Percentiles rank a stretch among this genome's conserved stretches.
Evolutionary conservation across 306 rosid species (phyloP).

Genomic region (Cucumis melo): DNA sequence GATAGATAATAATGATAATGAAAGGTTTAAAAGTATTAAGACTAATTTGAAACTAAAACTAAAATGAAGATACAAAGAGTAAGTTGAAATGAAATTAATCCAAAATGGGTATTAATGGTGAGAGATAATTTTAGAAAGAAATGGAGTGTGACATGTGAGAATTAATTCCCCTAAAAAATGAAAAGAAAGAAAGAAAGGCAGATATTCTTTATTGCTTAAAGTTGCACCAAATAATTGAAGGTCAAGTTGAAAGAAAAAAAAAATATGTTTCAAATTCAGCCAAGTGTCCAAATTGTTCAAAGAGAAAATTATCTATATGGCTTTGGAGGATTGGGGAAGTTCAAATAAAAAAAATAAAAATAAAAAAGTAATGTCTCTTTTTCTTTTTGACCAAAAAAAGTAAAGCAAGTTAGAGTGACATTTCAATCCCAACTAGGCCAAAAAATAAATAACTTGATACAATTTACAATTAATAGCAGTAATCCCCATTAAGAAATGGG

Average conservation of each 20-base stretch:
- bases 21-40: background rate
- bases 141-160: conserved; percentile 1
- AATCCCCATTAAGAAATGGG: background rate
- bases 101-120: background rate
- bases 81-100: background rate
- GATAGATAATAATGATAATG: too few relatives aligned
- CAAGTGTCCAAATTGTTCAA: background rate
- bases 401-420: background rate
- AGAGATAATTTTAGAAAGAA: background rate
- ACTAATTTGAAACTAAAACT: background rate
- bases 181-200: background rate
- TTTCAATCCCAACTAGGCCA: background rate
- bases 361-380: background rate
- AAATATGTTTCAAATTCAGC: background rate
- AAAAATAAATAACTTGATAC: background rate
- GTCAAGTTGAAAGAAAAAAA: background rate
- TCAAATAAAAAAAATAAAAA: too few relatives aligned
- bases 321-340: background rate
- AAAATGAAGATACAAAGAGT: background rate
- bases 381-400: background rate
- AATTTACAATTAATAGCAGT: background rate
- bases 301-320: background rate
- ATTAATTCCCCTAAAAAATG: background rate
- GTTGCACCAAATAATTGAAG: background rate
- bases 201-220: background rate